Conservation (phyloP, 2,329 filamentous ascomycete species). For the Sporothrix pallida region DNA sequence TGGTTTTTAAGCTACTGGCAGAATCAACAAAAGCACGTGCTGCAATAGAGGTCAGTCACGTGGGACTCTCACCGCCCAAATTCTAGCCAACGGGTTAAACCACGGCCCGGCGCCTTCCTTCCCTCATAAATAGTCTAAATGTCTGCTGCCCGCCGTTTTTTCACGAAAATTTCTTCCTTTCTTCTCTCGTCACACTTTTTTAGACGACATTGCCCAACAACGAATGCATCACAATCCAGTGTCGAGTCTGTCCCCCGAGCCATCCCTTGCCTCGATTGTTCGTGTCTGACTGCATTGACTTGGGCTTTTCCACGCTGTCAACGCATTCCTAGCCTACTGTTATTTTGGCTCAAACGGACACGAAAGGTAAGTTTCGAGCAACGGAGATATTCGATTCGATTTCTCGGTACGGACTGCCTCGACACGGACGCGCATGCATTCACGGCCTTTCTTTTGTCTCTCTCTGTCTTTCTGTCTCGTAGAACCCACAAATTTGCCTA, state of each 20-base stretch:
- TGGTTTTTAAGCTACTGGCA: background rate
- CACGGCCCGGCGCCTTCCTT: conserved; percentile 18
- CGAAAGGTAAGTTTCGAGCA: background rate
- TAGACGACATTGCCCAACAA: background rate
- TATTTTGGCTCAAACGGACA: background rate
- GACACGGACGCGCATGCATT: background rate
- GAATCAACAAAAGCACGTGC: conserved; percentile 25
- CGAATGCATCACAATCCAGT: background rate
- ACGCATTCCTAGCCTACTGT: background rate
- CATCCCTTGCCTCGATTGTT: background rate
- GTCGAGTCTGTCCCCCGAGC: background rate
- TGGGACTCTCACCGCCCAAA: background rate
- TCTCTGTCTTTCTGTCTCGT: conserved; percentile 3
- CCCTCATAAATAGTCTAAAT: conserved; percentile 8
- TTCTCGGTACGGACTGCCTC: background rate
- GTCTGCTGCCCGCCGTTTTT: background rate
- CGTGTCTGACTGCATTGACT: background rate
- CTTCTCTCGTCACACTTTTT: background rate
- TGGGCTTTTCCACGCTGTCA: background rate
- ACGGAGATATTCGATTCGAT: background rate
- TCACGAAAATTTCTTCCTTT: conserved; percentile 3
- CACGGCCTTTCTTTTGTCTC: background rate
- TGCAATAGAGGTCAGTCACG: background rate
- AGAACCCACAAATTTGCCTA: conserved; percentile 58
- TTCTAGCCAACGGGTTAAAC: conserved; percentile 13